Conservation (phyloP, 2,329 filamentous ascomycete genomes). For the Leptosphaerulina australis region DNA sequence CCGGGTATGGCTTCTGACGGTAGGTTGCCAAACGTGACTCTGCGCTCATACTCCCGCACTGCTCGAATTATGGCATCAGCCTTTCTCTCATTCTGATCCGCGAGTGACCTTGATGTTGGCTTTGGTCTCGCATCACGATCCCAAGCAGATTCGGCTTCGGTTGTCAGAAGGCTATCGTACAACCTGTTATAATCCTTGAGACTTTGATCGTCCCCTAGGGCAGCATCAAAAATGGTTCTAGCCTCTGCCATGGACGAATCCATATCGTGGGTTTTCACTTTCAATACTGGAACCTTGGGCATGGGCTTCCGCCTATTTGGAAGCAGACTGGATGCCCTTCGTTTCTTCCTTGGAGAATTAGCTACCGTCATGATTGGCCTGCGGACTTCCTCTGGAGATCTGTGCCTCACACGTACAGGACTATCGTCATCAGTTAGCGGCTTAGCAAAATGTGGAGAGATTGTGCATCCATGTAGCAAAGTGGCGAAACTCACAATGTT, state of each 20-base stretch:
- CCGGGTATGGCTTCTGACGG: constrained; percentile 51
- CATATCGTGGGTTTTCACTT: constrained; percentile 12
- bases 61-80: constrained; percentile 46
- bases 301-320: constrained; percentile 8
- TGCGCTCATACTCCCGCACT: constrained; percentile 53
- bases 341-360: constrained; percentile 46
- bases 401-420: constrained; percentile 41
- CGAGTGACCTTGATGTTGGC: constrained; percentile 9
- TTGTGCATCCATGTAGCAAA: neutral
- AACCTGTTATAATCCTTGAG: constrained; percentile 26
- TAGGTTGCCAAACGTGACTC: constrained; percentile 50
- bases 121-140: constrained; percentile 39
- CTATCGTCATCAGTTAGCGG: constrained; percentile 22
- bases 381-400: constrained; percentile 30
- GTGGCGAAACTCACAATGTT: constrained; percentile 33
- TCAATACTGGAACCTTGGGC: constrained; percentile 19
- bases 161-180: constrained; percentile 36
- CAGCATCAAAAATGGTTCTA: constrained; percentile 12
- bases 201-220: constrained; percentile 1
- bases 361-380: constrained; percentile 35
- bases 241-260: neutral
- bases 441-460: neutral
- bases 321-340: constrained; percentile 32
- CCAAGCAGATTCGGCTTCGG: constrained; percentile 46
- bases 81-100: constrained; percentile 30